A percentile compares a stretch with the other conserved stretches of the same genome.
Evolutionary conservation across 2,329 filamentous ascomycete genomes (phyloP).

Genomic region (Alternaria panax): DNA sequence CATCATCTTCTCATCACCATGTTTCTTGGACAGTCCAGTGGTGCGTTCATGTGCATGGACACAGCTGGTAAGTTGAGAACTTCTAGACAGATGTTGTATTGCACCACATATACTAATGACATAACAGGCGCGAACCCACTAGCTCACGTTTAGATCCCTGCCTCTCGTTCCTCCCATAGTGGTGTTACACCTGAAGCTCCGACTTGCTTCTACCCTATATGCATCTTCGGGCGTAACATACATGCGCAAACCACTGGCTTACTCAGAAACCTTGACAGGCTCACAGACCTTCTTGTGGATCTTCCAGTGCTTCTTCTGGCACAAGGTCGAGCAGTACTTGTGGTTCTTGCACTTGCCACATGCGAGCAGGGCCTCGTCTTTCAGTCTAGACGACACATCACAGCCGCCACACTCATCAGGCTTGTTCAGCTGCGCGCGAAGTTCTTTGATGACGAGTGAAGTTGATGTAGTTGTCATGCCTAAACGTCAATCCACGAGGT

Average conservation of each 20-base stretch:
- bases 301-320: constrained; percentile 45
- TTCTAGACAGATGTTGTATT: neutral
- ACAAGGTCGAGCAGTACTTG: constrained; percentile 40
- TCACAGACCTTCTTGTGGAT: constrained; percentile 42
- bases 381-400: constrained; percentile 3
- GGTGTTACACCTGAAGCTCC: neutral
- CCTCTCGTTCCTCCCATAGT: no score
- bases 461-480: constrained; percentile 17
- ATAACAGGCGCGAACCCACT: neutral
- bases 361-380: constrained; percentile 19
- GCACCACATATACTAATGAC: neutral
- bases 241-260: neutral
- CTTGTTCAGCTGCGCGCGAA: constrained; percentile 22
- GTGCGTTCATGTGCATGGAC: neutral
- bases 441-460: constrained; percentile 28
- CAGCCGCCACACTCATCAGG: constrained; percentile 25
- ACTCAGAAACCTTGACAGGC: neutral
- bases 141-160: neutral
- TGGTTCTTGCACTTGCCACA: constrained; percentile 38
- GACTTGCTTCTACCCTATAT: neutral
- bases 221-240: no score
- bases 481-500: neutral
- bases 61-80: neutral
- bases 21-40: neutral
- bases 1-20: neutral